Base-by-base conservation (phyloP, 2,329 filamentous ascomycete genomes). In the Coniochaeta sp. region DNA sequence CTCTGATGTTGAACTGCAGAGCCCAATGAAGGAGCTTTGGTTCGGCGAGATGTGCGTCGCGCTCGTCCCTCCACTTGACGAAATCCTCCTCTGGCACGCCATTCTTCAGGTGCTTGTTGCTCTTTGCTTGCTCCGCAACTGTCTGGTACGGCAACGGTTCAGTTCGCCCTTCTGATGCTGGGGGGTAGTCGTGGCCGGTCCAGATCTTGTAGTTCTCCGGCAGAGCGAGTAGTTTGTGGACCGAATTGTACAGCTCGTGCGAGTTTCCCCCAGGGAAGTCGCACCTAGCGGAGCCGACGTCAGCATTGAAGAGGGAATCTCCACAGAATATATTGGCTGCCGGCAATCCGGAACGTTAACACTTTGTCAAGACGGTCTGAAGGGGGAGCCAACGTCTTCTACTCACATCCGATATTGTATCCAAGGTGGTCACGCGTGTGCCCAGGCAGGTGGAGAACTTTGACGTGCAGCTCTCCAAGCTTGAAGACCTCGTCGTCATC, bases 251-350 rank as follows among this genome's bases (percentile, higher is more conserved):
- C 4, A 82, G 72, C 9, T 68, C 67, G 2, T 60, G 64, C 1
- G 77, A 76, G 55, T 72, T 72, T 4, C 80, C 80, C 1, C 77
- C 78, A 1, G 80, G 80, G 50, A 82, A 82, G 60, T 82, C 80
- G 57, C 76, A 78, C 3, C 79, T 73, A 0, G 79, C 79, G 1
- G 76, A 74, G 8, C 79, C 79, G 43, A 81, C 73, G 55, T 81
- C 79, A 3, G 70, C 69, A 56, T 81, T 73, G 62, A 81, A 81
- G 22, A 81, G 69, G 0, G 78, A 79, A 22, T 57, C 54, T 6
- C 54, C 54, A 22, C 73, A 75, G 57, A 81, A 78, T 1, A 77
- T 65, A 56, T 64, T 64, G 33, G 58, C 63, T 65, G 34, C 12
- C n/a, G 7, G 6, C 7, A 31, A 14, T 12, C 8, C n/a, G 9